Evolutionary conservation across 768 basidiomycete genomes (phyloP).

Genomic region (Pholiota microspora): DNA sequence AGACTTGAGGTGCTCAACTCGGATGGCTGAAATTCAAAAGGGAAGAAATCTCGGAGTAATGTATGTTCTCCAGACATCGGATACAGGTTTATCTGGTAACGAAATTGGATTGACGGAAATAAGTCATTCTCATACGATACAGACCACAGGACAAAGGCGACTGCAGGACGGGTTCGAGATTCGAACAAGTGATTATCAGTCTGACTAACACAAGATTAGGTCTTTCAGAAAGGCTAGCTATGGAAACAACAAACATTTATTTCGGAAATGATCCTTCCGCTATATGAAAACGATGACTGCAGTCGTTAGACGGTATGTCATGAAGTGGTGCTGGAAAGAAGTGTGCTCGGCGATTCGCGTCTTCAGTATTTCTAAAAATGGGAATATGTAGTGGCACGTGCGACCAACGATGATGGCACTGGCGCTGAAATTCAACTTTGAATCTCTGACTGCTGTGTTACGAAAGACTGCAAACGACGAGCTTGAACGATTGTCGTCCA

Average conservation of each 20-base stretch:
- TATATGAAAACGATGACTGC: background rate
- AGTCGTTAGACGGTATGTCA: background rate
- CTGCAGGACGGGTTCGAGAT: background rate
- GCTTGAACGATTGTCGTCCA: slow-evolving; percentile 9
- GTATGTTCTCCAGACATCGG: too few species aligned
- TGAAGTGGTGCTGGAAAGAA: too few species aligned
- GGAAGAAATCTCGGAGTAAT: too few species aligned
- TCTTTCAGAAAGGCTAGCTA: background rate
- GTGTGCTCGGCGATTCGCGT: background rate
- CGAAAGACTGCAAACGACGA: slow-evolving; percentile 10
- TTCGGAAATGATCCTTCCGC: background rate
- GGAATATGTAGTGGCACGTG: background rate
- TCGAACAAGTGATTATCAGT: background rate
- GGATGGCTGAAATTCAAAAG: too few species aligned
- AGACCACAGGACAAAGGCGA: too few species aligned
- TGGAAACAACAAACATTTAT: background rate
- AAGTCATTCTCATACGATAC: too few species aligned
- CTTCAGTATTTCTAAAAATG: background rate
- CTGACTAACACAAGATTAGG: background rate
- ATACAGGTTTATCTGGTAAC: too few species aligned
- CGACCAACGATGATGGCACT: background rate
- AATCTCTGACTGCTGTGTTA: background rate
- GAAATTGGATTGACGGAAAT: too few species aligned
- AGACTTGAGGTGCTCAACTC: too few species aligned
- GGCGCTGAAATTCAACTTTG: background rate